Percentiles rank a stretch among this genome's conserved stretches.
phyloP scores from a whole-genome alignment of 805 yeast species.

The Kregervanrija delftensis region DNA sequence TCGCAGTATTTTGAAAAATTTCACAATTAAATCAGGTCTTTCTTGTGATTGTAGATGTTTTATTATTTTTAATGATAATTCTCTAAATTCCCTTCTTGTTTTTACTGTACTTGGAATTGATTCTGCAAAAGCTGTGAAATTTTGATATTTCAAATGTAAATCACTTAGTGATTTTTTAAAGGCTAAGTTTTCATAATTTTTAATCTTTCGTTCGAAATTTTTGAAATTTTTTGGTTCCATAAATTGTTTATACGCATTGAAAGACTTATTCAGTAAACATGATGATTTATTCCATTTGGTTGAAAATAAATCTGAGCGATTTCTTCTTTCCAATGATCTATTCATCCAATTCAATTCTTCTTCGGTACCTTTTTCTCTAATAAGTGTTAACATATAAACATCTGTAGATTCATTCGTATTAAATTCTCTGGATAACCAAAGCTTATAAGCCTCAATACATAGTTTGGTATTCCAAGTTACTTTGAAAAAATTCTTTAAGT shows the following conservation, averaged over 20 bases:
- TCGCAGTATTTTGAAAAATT: constrained; percentile 21
- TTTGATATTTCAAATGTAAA: too few relatives aligned
- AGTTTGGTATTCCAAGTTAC: constrained; percentile 16
- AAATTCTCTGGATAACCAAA: constrained; percentile 19
- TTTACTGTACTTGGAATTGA: too few relatives aligned
- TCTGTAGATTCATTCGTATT: constrained; percentile 16
- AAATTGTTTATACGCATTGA: too few relatives aligned
- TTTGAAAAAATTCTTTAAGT: constrained; percentile 14
- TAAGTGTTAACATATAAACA: constrained; percentile 15
- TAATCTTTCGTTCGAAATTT: too few relatives aligned
- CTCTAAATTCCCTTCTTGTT: constrained; percentile 1
- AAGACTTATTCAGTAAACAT: constrained; percentile 9
- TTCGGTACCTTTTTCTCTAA: constrained; percentile 12
- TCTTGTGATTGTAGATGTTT: constrained; percentile 11
- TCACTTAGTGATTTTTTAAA: too few relatives aligned
- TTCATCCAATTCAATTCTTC: constrained; percentile 21
- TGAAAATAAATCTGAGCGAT: constrained; percentile 6
- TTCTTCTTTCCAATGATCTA: constrained; percentile 8
- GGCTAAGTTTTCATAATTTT: too few relatives aligned
- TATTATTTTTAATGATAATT: constrained; percentile 4
- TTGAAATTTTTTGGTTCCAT: too few relatives aligned
- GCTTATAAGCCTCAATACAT: constrained; percentile 19
- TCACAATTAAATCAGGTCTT: constrained; percentile 16
- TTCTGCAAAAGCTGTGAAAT: too few relatives aligned
- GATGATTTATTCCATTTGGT: constrained; percentile 12